Conservation (phyloP, 108 stramenopile species). For the Stephanodiscus minutulus region DNA sequence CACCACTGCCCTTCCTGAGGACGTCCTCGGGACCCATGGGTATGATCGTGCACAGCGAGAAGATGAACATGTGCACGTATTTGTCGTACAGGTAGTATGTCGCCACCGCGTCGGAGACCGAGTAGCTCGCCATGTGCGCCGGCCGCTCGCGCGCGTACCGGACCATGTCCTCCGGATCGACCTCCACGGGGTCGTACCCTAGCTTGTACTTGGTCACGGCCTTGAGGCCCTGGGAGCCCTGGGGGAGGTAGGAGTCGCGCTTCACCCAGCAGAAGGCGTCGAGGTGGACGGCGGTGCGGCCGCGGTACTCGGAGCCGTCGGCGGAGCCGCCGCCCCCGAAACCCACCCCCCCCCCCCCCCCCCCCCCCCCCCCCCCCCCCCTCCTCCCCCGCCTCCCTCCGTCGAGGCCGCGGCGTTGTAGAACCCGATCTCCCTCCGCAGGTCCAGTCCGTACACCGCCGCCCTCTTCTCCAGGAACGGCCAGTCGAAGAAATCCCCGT, state of each 20-base stretch:
- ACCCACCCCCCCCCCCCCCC: too few relatives aligned
- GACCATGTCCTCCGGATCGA: conserved; percentile 99
- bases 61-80: conserved; percentile 99
- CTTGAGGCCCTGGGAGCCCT: conserved; percentile 97
- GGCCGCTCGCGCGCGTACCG: conserved; percentile 91
- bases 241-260: conserved; percentile 98
- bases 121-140: conserved; percentile 97
- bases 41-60: conserved; percentile 97
- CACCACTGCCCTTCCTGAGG: conserved; percentile 90
- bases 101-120: conserved; percentile 98
- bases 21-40: conserved; percentile 99
- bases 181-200: conserved; percentile 98
- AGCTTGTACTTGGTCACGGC: conserved; percentile 99
- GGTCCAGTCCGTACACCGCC: conserved; percentile 84
- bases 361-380: conserved; percentile 28
- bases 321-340: conserved; percentile 7
- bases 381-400: conserved; percentile 22
- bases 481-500: conserved; percentile 99
- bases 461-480: conserved; percentile 93
- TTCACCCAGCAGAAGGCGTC: conserved; percentile 99
- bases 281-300: conserved; percentile 88
- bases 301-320: conserved; percentile 70
- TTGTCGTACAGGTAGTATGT: conserved; percentile 98
- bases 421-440: conserved; percentile 89
- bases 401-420: conserved; percentile 49